Conservation (phyloP, 768 basidiomycete species). For the Calvatia gigantea region DNA sequence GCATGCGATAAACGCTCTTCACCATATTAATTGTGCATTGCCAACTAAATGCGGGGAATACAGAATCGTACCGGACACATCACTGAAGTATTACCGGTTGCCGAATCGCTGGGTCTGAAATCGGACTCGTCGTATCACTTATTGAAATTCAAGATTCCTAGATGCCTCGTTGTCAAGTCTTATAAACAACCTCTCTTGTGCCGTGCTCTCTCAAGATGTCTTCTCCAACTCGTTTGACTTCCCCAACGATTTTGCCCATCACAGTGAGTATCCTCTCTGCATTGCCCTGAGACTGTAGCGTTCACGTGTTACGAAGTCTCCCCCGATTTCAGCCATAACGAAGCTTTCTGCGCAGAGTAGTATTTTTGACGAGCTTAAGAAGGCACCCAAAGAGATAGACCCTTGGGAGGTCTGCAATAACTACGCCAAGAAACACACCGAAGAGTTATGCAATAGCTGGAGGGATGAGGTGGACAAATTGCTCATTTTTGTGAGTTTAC, state of each 20-base stretch:
- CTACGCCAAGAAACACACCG: conserved; percentile 2
- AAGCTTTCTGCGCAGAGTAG: background rate
- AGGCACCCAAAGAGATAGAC: background rate
- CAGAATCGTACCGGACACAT: no score
- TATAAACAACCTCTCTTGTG: background rate
- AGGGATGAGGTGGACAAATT: conserved; percentile 13
- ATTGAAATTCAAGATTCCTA: no score
- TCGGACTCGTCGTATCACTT: no score
- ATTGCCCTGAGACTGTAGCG: background rate
- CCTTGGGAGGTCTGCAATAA: conserved; percentile 9
- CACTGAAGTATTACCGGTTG: no score
- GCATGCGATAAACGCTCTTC: no score
- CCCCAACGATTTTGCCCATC: background rate
- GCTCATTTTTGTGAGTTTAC: conserved; percentile 11
- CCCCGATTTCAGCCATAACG: background rate
- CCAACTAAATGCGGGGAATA: no score
- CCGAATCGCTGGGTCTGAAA: no score
- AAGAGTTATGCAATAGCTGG: conserved; percentile 11
- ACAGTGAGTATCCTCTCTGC: background rate
- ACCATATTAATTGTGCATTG: no score
- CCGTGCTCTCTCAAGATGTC: background rate
- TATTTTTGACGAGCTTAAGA: background rate
- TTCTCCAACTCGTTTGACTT: background rate
- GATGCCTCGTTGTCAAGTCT: background rate
- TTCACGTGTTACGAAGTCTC: background rate